Conservation (phyloP, 495 filamentous ascomycete species). For the Penicillium subrubescens region DNA sequence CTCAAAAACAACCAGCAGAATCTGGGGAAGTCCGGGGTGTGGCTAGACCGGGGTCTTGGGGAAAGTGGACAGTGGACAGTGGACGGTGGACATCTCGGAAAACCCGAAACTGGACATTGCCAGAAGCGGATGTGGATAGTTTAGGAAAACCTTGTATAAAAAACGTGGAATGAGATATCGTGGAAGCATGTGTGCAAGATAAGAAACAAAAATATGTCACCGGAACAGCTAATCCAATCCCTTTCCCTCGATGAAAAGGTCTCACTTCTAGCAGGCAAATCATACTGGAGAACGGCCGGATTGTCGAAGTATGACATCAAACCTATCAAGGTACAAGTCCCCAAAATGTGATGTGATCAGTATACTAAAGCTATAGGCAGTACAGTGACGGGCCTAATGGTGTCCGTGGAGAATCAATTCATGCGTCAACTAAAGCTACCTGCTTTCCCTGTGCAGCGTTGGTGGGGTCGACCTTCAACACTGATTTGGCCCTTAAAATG, state of each 20-base stretch:
- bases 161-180: not conserved
- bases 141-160: not conserved
- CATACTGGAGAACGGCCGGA: not conserved
- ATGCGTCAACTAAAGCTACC: not conserved
- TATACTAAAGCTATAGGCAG: not conserved
- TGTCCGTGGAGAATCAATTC: not conserved
- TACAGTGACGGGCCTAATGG: not conserved
- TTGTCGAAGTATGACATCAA: not conserved
- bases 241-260: constrained; percentile 11
- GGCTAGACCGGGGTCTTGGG: not conserved
- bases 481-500: not conserved
- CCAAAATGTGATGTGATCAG: not conserved
- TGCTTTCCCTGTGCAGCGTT: not conserved
- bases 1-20: not conserved
- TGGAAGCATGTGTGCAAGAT: not conserved
- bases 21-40: constrained; percentile 15
- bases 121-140: not conserved
- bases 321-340: not conserved
- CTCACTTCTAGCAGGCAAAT: constrained; percentile 1
- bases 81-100: constrained; percentile 13
- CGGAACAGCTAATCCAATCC: not conserved
- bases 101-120: not conserved
- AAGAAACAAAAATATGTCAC: not conserved
- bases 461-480: not conserved
- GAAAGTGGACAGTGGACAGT: constrained; percentile 13